Evolutionary conservation across 2,329 filamentous ascomycete genomes (phyloP).

Genomic region (Pseudogymnoascus sp.): DNA sequence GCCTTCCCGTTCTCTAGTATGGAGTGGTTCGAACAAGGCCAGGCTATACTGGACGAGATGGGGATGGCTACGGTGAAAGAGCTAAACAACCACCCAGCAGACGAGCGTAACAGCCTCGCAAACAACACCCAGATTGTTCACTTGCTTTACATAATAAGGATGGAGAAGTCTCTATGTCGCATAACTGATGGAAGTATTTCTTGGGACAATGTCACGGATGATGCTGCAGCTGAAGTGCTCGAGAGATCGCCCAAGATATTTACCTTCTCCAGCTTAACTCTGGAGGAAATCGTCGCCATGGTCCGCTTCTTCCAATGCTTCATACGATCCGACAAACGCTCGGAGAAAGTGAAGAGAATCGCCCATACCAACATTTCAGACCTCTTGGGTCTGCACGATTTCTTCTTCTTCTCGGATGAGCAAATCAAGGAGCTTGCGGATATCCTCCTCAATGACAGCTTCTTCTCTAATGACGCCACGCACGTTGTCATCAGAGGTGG

Average conservation of each 20-base stretch:
- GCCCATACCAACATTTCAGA: neutral
- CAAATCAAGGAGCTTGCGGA: slow-evolving; percentile 28
- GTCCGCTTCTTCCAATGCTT: neutral
- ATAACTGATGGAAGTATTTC: neutral
- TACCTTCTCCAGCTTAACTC: neutral
- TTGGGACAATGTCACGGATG: neutral
- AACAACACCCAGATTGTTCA: neutral
- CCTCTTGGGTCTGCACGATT: neutral
- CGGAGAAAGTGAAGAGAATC: neutral
- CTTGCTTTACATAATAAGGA: neutral
- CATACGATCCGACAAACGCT: neutral
- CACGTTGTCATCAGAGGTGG: neutral
- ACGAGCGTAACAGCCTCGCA: slow-evolving; percentile 5
- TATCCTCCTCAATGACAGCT: neutral
- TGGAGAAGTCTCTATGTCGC: neutral
- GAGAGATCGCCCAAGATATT: neutral
- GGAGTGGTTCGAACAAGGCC: neutral
- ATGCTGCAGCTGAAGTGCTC: neutral
- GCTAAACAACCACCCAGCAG: slow-evolving; percentile 10
- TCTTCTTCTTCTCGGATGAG: slow-evolving; percentile 27
- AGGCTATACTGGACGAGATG: slow-evolving; percentile 33
- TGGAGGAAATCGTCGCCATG: neutral
- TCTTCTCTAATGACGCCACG: neutral
- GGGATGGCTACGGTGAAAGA: slow-evolving; percentile 22
- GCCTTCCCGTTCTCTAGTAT: neutral